These are phyloP conservation scores for Microcera coccophila DNA, from an alignment of 2,329 filamentous ascomycete species.

Conservation along the genomic window DNA sequence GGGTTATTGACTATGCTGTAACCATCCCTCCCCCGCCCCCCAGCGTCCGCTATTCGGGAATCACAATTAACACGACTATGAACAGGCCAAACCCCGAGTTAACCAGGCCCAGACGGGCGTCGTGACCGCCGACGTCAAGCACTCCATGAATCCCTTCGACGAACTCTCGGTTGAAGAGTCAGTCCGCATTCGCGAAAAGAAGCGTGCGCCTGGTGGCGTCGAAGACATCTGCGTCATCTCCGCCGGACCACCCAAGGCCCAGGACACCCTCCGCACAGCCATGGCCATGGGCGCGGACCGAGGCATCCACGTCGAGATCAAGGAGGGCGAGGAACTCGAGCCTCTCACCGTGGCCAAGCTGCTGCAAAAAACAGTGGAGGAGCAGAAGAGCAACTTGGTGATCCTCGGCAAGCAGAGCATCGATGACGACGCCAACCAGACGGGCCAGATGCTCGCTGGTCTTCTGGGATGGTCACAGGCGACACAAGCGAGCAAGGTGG, in stretches of 20 bases:
- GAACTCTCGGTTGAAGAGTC: constrained; percentile 97
- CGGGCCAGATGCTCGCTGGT: constrained; percentile 95
- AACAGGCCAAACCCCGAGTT: constrained; percentile 63
- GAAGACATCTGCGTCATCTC: constrained; percentile 89
- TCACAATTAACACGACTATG: constrained; percentile 7
- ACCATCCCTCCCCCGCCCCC: no score
- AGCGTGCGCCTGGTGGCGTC: constrained; percentile 66
- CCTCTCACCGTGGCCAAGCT: constrained; percentile 91
- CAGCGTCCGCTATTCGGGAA: neutral
- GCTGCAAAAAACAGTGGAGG: constrained; percentile 71
- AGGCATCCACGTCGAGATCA: constrained; percentile 78
- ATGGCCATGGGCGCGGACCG: constrained; percentile 99
- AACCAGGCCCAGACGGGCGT: constrained; percentile 77
- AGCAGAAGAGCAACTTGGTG: constrained; percentile 86
- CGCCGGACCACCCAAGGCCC: constrained; percentile 81
- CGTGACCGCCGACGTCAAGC: constrained; percentile 89
- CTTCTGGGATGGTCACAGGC: constrained; percentile 90
- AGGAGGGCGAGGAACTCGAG: constrained; percentile 74
- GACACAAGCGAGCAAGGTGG: constrained; percentile 83
- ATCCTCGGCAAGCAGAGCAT: constrained; percentile 97
- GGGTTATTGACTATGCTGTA: constrained; percentile 85
- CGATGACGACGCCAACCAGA: constrained; percentile 93
- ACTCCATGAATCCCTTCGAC: constrained; percentile 99
- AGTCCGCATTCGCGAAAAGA: constrained; percentile 87
- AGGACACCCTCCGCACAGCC: constrained; percentile 86